These are phyloP conservation scores for Fomes fomentarius DNA, from an alignment of 1,284 basidiomycete genomes.

Conservation along the genomic window DNA sequence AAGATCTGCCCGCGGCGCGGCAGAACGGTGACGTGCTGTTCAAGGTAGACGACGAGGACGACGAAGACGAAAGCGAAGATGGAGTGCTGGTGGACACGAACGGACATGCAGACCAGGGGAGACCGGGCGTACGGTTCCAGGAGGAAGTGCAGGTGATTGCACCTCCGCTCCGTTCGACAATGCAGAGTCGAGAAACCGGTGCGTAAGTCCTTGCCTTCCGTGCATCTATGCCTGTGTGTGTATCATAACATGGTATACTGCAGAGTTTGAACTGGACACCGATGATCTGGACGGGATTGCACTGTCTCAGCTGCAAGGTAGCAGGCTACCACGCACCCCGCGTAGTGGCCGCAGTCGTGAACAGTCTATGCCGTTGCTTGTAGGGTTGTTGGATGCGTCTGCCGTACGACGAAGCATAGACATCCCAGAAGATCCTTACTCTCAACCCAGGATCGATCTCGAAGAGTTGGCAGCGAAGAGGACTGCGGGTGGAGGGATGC, in stretches of 20 bases:
- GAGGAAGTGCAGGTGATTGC: conserved; percentile 70
- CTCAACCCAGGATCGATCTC: conserved; percentile 50
- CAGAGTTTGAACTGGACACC: conserved; percentile 78
- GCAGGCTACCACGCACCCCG: conserved; percentile 33
- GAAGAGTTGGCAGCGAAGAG: conserved; percentile 70
- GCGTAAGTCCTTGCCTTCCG: conserved; percentile 37
- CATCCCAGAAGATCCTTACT: conserved; percentile 32
- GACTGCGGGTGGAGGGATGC: conserved; percentile 74
- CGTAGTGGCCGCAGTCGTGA: conserved; percentile 45
- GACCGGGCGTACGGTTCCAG: conserved; percentile 56
- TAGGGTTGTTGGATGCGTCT: conserved; percentile 71
- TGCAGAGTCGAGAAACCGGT: conserved; percentile 78
- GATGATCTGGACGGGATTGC: conserved; percentile 73
- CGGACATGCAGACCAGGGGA: conserved; percentile 16
- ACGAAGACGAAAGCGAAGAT: conserved; percentile 32
- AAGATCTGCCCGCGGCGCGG: conserved; percentile 33
- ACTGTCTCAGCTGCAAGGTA: conserved; percentile 40
- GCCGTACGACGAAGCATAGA: conserved; percentile 58
- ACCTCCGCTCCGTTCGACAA: conserved; percentile 69
- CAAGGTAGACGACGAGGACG: conserved; percentile 30
- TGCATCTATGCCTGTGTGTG: background rate
- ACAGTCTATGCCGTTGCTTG: conserved; percentile 73
- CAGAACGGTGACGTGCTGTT: conserved; percentile 33
- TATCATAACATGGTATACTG: background rate
- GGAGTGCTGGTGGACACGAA: background rate